phyloP scores from a whole-genome alignment of 2,329 filamentous ascomycete genomes.

The Neocatenulostroma microsporum region DNA sequence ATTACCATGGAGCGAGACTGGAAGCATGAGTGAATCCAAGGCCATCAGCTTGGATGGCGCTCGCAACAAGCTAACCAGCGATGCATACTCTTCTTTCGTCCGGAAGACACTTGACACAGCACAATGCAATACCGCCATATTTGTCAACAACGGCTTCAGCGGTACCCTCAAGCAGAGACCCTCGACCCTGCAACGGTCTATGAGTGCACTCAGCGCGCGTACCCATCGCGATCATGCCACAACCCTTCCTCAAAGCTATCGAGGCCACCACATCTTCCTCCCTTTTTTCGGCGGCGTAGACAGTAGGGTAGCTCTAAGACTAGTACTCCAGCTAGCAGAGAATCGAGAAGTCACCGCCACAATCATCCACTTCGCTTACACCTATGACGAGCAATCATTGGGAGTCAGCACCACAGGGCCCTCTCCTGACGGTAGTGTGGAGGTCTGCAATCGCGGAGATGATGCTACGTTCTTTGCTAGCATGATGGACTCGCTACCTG shows the following conservation, averaged over 20 bases:
- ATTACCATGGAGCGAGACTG: constrained; percentile 83
- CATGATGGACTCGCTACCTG: constrained; percentile 49
- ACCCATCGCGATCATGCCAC: constrained; percentile 49
- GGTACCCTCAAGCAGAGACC: constrained; percentile 33
- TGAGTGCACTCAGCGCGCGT: constrained; percentile 53
- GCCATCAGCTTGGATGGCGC: constrained; percentile 44
- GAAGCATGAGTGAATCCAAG: constrained; percentile 61
- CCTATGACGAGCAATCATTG: constrained; percentile 9
- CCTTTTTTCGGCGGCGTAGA: constrained; percentile 81
- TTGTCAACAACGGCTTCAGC: constrained; percentile 66
- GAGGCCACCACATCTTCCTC: constrained; percentile 75
- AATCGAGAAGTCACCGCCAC: constrained; percentile 73
- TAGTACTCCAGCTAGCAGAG: constrained; percentile 76
- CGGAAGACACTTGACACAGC: constrained; percentile 56
- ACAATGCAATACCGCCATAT: constrained; percentile 63
- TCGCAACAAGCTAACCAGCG: constrained; percentile 53
- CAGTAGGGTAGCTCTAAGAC: constrained; percentile 67
- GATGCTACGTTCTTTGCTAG: constrained; percentile 51
- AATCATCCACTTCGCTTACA: constrained; percentile 52
- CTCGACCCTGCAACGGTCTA: constrained; percentile 38
- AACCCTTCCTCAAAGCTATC: constrained; percentile 54
- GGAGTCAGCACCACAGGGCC: too few species aligned
- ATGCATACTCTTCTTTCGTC: constrained; percentile 67
- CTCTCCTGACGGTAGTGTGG: constrained; percentile 5
- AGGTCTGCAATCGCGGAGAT: constrained; percentile 27